Evolutionary conservation across 345 rosid species (phyloP).

Genomic region (Cardamine resedifolia): DNA sequence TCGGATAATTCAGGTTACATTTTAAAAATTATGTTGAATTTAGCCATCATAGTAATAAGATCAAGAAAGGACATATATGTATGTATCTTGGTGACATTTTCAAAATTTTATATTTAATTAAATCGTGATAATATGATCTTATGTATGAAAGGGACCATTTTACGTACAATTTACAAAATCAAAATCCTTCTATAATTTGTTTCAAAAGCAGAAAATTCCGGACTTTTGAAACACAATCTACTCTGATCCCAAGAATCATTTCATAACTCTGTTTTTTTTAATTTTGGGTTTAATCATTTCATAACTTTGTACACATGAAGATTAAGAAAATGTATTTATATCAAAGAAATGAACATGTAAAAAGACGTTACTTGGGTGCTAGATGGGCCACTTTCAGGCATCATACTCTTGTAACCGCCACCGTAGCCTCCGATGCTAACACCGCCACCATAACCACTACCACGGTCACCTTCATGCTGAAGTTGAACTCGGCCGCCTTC

Average conservation of each 20-base stretch:
- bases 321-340: background rate
- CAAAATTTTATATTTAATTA: background rate
- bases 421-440: constrained; percentile 1
- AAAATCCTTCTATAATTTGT: background rate
- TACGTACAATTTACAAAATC: background rate
- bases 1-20: background rate
- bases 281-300: background rate
- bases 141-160: background rate
- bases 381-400: constrained; percentile 37
- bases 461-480: constrained; percentile 28
- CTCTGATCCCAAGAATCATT: background rate
- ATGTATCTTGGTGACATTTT: background rate
- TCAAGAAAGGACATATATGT: background rate
- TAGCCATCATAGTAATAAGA: background rate
- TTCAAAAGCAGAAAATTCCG: background rate
- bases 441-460: constrained; percentile 14
- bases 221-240: background rate
- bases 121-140: background rate
- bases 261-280: background rate
- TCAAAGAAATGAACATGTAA: background rate
- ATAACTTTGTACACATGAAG: background rate
- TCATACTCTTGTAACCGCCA: constrained; percentile 30
- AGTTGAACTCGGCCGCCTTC: constrained; percentile 33
- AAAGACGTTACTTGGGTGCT: constrained; percentile 30
- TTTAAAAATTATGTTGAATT: background rate